Conservation (phyloP, 352 stramenopile genomes). For the Phytophthora constricta region DNA sequence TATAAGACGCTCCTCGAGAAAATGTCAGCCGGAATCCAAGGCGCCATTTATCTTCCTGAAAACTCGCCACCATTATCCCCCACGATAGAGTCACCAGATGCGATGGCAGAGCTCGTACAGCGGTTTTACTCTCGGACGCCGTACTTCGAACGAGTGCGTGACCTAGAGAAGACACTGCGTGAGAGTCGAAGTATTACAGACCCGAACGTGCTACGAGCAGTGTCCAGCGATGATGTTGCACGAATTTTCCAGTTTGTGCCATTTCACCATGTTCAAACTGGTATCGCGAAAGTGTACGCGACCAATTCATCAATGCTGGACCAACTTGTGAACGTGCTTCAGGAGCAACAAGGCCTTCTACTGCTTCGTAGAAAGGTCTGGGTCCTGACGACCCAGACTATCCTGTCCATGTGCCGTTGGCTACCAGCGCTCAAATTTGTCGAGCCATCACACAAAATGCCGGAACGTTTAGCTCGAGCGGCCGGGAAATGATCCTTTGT, state of each 20-base stretch:
- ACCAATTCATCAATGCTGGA: constrained; percentile 28
- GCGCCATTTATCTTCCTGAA: constrained; percentile 61
- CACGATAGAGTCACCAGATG: not conserved
- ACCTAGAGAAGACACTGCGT: constrained; percentile 57
- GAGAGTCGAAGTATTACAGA: constrained; percentile 54
- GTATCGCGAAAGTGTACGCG: constrained; percentile 29
- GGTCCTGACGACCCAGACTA: constrained; percentile 49
- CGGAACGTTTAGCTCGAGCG: constrained; percentile 62
- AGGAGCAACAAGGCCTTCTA: constrained; percentile 33
- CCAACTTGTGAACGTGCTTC: constrained; percentile 27
- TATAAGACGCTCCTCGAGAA: constrained; percentile 77
- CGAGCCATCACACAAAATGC: constrained; percentile 69
- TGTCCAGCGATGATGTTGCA: constrained; percentile 54
- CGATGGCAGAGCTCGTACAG: constrained; percentile 66
- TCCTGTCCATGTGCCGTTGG: constrained; percentile 59
- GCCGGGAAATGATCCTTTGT: constrained; percentile 77
- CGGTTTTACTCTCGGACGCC: constrained; percentile 61
- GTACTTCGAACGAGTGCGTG: constrained; percentile 71
- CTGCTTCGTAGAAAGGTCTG: constrained; percentile 4
- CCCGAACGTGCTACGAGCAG: constrained; percentile 37
- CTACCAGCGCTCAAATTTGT: constrained; percentile 72
- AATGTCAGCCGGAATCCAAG: constrained; percentile 59
- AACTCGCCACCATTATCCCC: not conserved
- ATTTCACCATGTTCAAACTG: constrained; percentile 37
- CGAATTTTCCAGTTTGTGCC: constrained; percentile 57